Conservation (phyloP, 2,329 filamentous ascomycete species). For the Coleophoma cylindrospora region DNA sequence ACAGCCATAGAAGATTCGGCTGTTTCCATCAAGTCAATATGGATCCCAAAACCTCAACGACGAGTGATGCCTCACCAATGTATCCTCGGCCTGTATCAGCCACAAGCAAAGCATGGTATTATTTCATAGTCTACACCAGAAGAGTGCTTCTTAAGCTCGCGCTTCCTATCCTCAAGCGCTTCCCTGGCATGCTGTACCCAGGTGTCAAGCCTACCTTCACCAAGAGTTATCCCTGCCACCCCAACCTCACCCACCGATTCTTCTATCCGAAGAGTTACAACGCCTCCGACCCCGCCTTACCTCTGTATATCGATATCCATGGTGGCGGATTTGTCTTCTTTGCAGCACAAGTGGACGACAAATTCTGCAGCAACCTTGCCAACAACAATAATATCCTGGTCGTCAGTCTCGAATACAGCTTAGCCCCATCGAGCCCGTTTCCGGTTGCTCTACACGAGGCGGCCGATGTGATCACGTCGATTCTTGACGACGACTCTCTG, state of each 20-base stretch:
- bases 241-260: conserved; percentile 24
- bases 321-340: conserved; percentile 45
- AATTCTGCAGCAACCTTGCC: conserved; percentile 39
- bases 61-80: too few species aligned
- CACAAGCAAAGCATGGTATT: too few species aligned
- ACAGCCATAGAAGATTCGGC: too few species aligned
- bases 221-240: conserved; percentile 7
- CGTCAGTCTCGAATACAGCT: conserved; percentile 43
- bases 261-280: conserved; percentile 35
- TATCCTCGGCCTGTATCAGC: too few species aligned
- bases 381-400: conserved; percentile 35
- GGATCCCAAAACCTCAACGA: too few species aligned
- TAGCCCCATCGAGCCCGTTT: conserved; percentile 39
- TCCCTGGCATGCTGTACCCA: background rate
- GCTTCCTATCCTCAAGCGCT: background rate
- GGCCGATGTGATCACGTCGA: conserved; percentile 34
- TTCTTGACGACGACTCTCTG: conserved; percentile 37
- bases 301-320: conserved; percentile 44
- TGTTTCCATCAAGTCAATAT: too few species aligned
- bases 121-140: background rate
- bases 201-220: background rate
- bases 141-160: background rate
- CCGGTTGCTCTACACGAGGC: conserved; percentile 40
- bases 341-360: conserved; percentile 37
- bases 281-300: conserved; percentile 24